Evolutionary conservation across 192 early-diverging fungal species (phyloP), one percentile per base, ranked within the genome.

Genomic region (Chytriomyces sp.): DNA sequence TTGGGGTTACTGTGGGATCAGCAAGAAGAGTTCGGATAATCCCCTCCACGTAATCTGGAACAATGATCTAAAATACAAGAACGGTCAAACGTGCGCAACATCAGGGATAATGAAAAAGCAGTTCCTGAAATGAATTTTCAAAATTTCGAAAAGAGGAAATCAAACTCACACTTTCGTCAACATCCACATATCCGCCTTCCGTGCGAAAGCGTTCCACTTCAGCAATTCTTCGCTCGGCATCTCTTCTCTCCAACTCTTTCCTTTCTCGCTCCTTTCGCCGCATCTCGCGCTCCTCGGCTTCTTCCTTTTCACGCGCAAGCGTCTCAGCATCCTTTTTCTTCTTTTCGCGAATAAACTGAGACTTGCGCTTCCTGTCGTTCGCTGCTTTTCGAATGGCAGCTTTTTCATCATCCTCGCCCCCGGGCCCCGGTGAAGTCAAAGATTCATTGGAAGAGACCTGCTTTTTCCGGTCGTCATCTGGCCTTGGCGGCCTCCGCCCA

Each of bases 21-120:
- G 74, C 60, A 35, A 77, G 66, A 1, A 88, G 80, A 23, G 82
- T 83, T 26, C 76, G 62, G 57, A 83, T 85, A 5, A 88, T 43
- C 18, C 81, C 86, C 1, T 60, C 61, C 5, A 86, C 72, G 70
- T 86, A 88, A 45, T 88, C 86, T 1, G 80, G 79, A 35, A 83
- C 78, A 59, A 88, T 66, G 9, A 88, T 65, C 76, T 77, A 60
- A 43, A 57, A 13, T 13, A 35, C 35, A 35, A 35, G 35, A 2
- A 35, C 35, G 65, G n/a, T 28, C 20, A 23, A 28, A 50, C 13
- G 4, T 53, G 57, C 5, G 18, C 20, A 69, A 49, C n/a, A 69
- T 20, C 11, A 3, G 47, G 26, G 18, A 16, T 10, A 49, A 45
- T 18, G 46, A 69, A 18, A 49, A 69, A 60, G 23, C 16, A 23